Base-by-base conservation (phyloP, 2,329 filamentous ascomycete species). In the Neophaeococcomyces aloes region DNA sequence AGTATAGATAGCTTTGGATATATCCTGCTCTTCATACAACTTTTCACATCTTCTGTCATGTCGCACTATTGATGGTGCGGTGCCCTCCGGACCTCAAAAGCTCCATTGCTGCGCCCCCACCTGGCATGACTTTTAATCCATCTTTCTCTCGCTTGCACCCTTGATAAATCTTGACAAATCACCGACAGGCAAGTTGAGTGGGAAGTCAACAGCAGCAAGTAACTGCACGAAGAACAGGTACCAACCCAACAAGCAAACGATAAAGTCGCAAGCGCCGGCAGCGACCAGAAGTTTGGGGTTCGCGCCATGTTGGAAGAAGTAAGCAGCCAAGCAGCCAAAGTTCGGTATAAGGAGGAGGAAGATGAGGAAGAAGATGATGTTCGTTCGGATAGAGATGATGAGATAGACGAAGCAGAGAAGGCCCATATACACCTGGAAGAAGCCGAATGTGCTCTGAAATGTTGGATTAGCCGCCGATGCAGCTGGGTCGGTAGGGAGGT, bases 381-480 rank as follows among this genome's bases (percentile, higher is more conserved):
- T 87, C 23, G 81, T 86, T 37, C 83, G 76, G 14, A 86, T 65
- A 1, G 82, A 72, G 62, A 79, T 82, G 57, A 86, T 66, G 38
- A 85, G 63, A 65, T 76, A 86, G 53, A 86, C 58, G 48, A 83
- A 61, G 59, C 74, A 78, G 21, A 85, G 63, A n/a, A 84, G 48
- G 2, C 65, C 76, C 79, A 84, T 83, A 49, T 73, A 72, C 44
- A 85, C 59, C 38, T 78, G 69, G 64, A 80, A 76, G 65, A 81
- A 84, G 19, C 63, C 74, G 40, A 52, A 56, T 52, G 59, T 55
- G 49, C 42, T 45, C 2, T 35, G 48, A 39, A 53, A 48, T 8
- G 38, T 36, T 4, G 50, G 53, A 25, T 59, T 56, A 1, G 51
- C 42, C 2, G 60, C 49, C 0, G 56, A 51, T 3, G 56, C 33